Percentiles rank a stretch among this genome's conserved stretches.
These are phyloP conservation scores for Trichosporon sp. DNA, from an alignment of 1,284 basidiomycete species.

Conservation along the genomic window DNA sequence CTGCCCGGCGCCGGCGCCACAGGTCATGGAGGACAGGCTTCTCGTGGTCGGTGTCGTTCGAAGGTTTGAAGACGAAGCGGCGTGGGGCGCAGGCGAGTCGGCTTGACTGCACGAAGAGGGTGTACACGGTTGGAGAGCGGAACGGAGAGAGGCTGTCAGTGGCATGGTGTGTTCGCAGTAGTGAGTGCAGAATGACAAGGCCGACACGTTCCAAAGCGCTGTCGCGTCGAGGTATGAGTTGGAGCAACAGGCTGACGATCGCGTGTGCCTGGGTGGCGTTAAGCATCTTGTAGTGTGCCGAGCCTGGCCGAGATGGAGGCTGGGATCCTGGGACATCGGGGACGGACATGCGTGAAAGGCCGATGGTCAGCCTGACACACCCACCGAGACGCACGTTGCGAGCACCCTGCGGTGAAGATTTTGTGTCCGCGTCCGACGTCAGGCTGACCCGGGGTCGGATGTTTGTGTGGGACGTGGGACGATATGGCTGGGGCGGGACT, in stretches of 20 bases:
- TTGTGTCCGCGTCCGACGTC: neutral
- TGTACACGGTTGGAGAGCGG: too few relatives aligned
- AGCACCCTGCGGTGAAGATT: neutral
- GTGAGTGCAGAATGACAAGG: too few relatives aligned
- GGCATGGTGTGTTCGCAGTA: too few relatives aligned
- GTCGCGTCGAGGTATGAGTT: too few relatives aligned
- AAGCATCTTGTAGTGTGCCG: neutral
- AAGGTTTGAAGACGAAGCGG: neutral
- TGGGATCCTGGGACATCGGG: too few relatives aligned
- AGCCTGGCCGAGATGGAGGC: neutral
- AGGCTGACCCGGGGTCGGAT: neutral
- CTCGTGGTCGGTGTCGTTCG: neutral
- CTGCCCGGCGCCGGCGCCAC: neutral
- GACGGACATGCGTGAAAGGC: neutral
- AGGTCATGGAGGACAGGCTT: neutral
- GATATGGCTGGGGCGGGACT: neutral
- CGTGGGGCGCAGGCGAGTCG: too few relatives aligned
- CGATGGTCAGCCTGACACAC: neutral
- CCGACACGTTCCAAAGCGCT: too few relatives aligned
- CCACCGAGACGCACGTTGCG: neutral
- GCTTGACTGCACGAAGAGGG: too few relatives aligned
- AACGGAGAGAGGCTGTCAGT: too few relatives aligned
- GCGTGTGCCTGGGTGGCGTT: neutral
- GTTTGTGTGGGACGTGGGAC: neutral
- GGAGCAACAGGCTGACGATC: too few relatives aligned